phyloP scores from a whole-genome alignment of 257 asterid species.

The Voacanga thouarsii region DNA sequence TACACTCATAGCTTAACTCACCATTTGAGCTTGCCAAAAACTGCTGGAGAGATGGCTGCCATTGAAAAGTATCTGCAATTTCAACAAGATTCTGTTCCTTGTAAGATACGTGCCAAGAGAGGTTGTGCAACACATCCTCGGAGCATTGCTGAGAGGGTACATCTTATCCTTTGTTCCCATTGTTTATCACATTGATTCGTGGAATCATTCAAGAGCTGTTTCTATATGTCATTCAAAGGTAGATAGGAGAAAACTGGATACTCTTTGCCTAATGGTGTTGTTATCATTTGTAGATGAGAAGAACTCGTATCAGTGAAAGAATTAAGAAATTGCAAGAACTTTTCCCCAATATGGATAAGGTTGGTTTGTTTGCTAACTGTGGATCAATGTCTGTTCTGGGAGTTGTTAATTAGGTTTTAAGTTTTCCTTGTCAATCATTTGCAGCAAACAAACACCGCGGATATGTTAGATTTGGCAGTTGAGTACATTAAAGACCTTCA shows the following conservation, averaged over 20 bases:
- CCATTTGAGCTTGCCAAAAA: constrained; percentile 81
- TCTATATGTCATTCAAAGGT: neutral
- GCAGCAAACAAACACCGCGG: constrained; percentile 91
- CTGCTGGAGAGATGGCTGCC: constrained; percentile 50
- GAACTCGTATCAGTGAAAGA: constrained; percentile 75
- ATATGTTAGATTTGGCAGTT: constrained; percentile 88
- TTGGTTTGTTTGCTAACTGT: constrained; percentile 16
- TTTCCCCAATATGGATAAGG: constrained; percentile 89
- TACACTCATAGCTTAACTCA: constrained; percentile 45
- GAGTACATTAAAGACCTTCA: constrained; percentile 84
- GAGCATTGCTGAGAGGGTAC: constrained; percentile 95
- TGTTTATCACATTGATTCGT: neutral
- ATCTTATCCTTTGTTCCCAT: neutral
- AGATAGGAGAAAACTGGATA: neutral
- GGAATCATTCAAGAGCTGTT: neutral
- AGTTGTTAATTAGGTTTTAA: neutral
- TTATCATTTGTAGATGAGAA: constrained; percentile 44
- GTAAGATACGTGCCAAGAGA: constrained; percentile 84
- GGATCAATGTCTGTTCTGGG: neutral
- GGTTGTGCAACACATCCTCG: constrained; percentile 94
- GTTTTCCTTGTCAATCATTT: constrained; percentile 9
- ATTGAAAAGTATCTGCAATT: constrained; percentile 60
- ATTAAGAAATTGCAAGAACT: constrained; percentile 91
- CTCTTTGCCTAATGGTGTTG: neutral
- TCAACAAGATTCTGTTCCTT: constrained; percentile 59